A percentile compares a stretch with the other conserved stretches of the same genome.
These are phyloP conservation scores for Penicillium occitanis DNA, from an alignment of 2,329 filamentous ascomycete species.

Conservation along the genomic window DNA sequence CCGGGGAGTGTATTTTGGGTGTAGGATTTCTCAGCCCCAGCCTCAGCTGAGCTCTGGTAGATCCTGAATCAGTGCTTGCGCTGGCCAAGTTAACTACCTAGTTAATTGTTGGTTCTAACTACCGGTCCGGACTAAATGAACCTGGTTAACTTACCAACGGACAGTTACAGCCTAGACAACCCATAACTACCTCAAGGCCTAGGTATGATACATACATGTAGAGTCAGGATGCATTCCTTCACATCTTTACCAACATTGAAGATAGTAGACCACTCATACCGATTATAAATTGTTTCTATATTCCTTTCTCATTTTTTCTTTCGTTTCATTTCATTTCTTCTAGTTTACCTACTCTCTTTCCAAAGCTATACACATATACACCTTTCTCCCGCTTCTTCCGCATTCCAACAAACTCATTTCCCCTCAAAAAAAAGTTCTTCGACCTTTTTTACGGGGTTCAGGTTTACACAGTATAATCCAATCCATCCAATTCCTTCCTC, in stretches of 20 bases:
- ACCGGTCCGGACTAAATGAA: neutral
- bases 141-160: no score
- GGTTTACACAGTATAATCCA: slow-evolving; percentile 52
- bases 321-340: neutral
- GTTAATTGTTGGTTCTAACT: neutral
- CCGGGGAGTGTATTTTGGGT: neutral
- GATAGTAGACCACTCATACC: neutral
- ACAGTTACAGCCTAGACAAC: neutral
- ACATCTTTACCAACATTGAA: no score
- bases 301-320: neutral
- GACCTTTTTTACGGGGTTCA: no score
- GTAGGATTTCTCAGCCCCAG: neutral
- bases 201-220: no score
- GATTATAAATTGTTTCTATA: neutral
- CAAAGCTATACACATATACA: neutral
- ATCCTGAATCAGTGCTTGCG: neutral
- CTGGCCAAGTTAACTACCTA: neutral
- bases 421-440: neutral
- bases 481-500: slow-evolving; percentile 72
- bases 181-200: neutral
- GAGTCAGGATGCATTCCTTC: neutral
- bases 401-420: neutral
- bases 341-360: neutral
- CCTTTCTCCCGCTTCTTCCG: neutral
- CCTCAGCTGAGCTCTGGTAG: neutral